Evolutionary conservation across 345 rosid species (phyloP), one percentile per base, ranked within the genome.

Genomic region (Physaria fendleri): DNA sequence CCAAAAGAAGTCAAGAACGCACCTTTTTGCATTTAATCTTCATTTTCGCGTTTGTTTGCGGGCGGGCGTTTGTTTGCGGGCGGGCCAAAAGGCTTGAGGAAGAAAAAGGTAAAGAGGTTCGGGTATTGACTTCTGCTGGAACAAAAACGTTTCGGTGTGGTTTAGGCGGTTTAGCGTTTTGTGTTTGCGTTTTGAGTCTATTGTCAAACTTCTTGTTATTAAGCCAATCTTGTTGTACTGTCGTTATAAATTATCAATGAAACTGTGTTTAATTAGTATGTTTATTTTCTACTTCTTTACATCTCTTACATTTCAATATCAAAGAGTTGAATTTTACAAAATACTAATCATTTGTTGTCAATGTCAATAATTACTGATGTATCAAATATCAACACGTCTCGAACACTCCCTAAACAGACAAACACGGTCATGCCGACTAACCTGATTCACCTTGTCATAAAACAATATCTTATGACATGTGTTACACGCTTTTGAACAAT

Each of bases 1-100:
- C 73, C 68, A 62, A 67, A 74, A 66, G 81, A 77, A 87, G 95
- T 84, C 95, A 87, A 86, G 95, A 86, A 74, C 95, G 86, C 95
- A 83, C 95, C 95, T 75, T 68, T 24, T 15, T 21, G 68, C 79
- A 64, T 55, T 71, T 79, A 75, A 64, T 62, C 72, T n/a, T 68
- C 24, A 65, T 1, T 38, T 53, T 62, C 75, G 68, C 71, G 73
- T 67, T 69, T 56, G 65, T 35, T n/a, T n/a, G n/a, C n/a, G n/a
- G n/a, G n/a, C n/a, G n/a, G n/a, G n/a, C n/a, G n/a, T n/a, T n/a
- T n/a, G n/a, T 45, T n/a, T 21, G 50, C 43, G 64, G 42, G 5
- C 13, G 5, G 43, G 37, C 34, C 24, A 45, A 22, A 58, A 59
- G n/a, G n/a, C n/a, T 42, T 22, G 63, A 53, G 61, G 59, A 56